A percentile compares a stretch with the other conserved stretches of the same genome.
These are phyloP conservation scores for Puccinia horiana DNA, from an alignment of 1,284 basidiomycete species.

Conservation along the genomic window DNA sequence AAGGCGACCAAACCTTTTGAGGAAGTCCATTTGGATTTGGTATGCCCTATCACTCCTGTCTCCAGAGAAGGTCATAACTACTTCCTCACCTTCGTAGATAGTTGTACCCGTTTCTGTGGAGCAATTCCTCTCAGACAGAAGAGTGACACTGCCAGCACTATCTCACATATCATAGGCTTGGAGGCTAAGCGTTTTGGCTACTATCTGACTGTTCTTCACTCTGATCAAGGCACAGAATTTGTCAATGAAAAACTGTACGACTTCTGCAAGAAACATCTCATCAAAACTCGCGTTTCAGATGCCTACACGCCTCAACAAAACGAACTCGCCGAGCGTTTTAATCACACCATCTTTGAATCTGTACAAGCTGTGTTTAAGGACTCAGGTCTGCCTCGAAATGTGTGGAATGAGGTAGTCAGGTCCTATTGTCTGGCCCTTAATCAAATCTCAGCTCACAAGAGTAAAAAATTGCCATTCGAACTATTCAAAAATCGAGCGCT, in stretches of 20 bases:
- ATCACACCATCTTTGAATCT: conserved; percentile 4
- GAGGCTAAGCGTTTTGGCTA: neutral
- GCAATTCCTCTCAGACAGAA: neutral
- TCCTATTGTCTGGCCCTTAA: neutral
- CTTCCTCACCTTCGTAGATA: neutral
- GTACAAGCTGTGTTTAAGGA: neutral
- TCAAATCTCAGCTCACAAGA: neutral
- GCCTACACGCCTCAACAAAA: conserved; percentile 35
- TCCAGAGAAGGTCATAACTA: neutral
- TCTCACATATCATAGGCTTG: neutral
- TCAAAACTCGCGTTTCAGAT: neutral
- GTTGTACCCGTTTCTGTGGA: neutral
- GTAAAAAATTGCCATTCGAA: neutral
- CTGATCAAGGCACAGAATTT: conserved; percentile 23
- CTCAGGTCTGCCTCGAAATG: neutral
- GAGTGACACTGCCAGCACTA: neutral
- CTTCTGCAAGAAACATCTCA: neutral
- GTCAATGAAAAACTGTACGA: neutral
- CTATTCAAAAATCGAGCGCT: neutral
- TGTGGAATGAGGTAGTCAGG: neutral
- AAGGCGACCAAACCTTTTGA: neutral
- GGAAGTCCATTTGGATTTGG: neutral
- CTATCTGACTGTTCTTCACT: neutral
- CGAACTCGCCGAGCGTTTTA: neutral
- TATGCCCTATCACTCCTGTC: conserved; percentile 10